These are phyloP conservation scores for Xylaria telfairii DNA, from an alignment of 495 filamentous ascomycete species.

Conservation along the genomic window DNA sequence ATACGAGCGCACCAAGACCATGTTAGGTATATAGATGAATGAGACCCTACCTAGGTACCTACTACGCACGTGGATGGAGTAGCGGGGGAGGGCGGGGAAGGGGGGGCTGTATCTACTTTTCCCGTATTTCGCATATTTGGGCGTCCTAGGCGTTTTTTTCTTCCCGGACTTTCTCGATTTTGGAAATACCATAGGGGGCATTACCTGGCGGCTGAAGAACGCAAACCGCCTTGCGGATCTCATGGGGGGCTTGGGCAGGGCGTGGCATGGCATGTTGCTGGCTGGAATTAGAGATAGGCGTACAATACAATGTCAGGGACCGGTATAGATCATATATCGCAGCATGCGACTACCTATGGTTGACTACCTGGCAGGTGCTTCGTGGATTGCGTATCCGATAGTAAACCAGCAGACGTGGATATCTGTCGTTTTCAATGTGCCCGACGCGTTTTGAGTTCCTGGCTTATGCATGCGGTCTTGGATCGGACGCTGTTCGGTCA, in stretches of 20 bases:
- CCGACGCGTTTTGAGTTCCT: too few relatives aligned
- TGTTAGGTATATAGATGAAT: conserved; percentile 67
- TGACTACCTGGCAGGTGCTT: neutral
- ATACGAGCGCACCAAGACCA: conserved; percentile 82
- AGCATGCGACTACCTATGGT: neutral
- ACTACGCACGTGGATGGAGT: neutral
- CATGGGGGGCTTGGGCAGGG: neutral
- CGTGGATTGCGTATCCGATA: neutral
- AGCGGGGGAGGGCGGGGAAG: too few relatives aligned
- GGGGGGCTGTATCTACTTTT: neutral
- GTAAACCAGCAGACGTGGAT: too few relatives aligned
- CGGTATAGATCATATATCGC: neutral
- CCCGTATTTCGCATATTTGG: conserved; percentile 2
- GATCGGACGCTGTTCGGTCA: too few relatives aligned
- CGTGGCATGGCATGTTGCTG: neutral
- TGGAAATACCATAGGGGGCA: conserved; percentile 5
- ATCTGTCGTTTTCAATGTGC: too few relatives aligned
- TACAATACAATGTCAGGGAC: neutral
- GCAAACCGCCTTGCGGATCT: neutral
- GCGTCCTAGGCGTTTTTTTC: conserved; percentile 8
- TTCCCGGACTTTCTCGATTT: neutral
- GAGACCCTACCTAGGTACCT: neutral
- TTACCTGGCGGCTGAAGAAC: neutral
- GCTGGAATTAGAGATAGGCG: conserved; percentile 1
- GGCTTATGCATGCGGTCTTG: too few relatives aligned